These are phyloP conservation scores for Wickerhamiella parazyma DNA, from an alignment of 805 yeast species.

Conservation along the genomic window DNA sequence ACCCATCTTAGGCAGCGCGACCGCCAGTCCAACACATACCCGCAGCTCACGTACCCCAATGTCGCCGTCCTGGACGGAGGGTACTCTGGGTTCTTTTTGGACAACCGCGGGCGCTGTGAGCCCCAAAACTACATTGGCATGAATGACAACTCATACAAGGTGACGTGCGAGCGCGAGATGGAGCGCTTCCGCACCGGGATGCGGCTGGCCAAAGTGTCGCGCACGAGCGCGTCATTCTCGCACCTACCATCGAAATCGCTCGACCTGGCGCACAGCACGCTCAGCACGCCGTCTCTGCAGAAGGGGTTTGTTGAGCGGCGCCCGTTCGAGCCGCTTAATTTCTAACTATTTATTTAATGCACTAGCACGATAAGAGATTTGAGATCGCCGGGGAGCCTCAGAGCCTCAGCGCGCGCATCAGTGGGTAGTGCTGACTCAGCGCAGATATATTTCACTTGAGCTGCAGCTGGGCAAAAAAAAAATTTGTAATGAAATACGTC, in stretches of 20 bases:
- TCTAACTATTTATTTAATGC: neutral
- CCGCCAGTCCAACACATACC: slow-evolving; percentile 66
- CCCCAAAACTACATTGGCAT: slow-evolving; percentile 78
- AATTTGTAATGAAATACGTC: slow-evolving; percentile 75
- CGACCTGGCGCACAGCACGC: neutral
- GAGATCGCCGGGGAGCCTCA: too few relatives aligned
- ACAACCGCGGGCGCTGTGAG: slow-evolving; percentile 42
- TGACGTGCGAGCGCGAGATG: slow-evolving; percentile 41
- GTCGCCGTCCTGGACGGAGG: slow-evolving; percentile 85
- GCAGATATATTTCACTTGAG: too few relatives aligned
- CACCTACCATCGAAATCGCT: neutral
- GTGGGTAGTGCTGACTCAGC: too few relatives aligned
- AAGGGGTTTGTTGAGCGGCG: neutral
- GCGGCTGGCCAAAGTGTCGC: slow-evolving; percentile 20
- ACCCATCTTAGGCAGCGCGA: slow-evolving; percentile 72
- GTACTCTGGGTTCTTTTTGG: slow-evolving; percentile 61
- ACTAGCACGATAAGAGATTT: too few relatives aligned
- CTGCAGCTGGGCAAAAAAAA: neutral
- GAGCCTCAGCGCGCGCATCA: too few relatives aligned
- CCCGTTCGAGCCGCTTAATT: neutral
- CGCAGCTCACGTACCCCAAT: slow-evolving; percentile 75
- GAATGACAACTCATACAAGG: slow-evolving; percentile 44
- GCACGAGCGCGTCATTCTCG: neutral
- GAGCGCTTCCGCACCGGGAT: slow-evolving; percentile 36
- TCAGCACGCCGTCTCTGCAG: neutral